Evolutionary conservation across 2,329 filamentous ascomycete genomes (phyloP), one percentile per base, ranked within the genome.

Genomic region (Epichloe elymi): DNA sequence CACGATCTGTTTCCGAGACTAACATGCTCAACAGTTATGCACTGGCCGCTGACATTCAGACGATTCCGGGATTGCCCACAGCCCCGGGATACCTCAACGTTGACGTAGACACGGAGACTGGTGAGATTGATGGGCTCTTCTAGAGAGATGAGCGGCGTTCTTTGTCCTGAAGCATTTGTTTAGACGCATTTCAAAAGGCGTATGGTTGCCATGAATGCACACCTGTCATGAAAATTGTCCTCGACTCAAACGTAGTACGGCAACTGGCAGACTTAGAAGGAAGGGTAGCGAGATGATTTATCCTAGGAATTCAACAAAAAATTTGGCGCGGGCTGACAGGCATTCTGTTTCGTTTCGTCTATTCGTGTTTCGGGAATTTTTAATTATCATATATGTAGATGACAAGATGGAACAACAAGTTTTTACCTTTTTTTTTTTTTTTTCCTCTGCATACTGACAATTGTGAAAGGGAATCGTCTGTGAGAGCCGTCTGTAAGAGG

Each of bases 61-160:
- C 93, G 1, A 98, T 98, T 57, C 93, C 93, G 14, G 93, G 93
- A 55, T 74, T 98, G 57, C 91, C 91, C 10, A 97, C 93, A 8
- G 91, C 91, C 19, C 93, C 91, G 8, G 93, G 93, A 11, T 97
- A 97, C 65, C 74, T 97, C 55, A 96, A 96, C 61, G 90, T 96
- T 44, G 91, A 96, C 59, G 83, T 85, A 38, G 84, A 91, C 60
- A 70, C 75, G 5, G 85, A 89, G 72, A 90, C 85, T n/a, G 86
- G 86, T 50, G 86, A 91, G 70, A 88, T 91, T 57, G 82, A 88
- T 53, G 86, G 93, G 5, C 78, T 98, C 51, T 98, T 97, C 69
- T 98, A 88, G 57, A 49, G 15, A 44, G 19, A 43, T 19, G 38
- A 15, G 7, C 17, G n/a, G 20, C 8, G 12, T 48, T 11, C 1